phyloP scores from a whole-genome alignment of 495 filamentous ascomycete genomes.

The Rhizodiscina lignyota region DNA sequence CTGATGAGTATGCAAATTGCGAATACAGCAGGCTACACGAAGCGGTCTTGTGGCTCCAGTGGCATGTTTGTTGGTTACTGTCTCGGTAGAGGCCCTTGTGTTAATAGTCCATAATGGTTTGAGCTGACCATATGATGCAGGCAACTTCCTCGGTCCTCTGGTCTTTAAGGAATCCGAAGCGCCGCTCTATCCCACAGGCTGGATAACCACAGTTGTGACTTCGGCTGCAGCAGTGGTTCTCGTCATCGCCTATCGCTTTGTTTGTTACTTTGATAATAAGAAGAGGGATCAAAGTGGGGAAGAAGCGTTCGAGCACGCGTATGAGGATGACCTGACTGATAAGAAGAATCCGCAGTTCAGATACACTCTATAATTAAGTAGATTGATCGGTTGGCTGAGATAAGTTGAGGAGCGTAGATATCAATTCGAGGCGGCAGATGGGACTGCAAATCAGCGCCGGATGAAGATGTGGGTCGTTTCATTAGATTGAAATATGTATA shows the following conservation, averaged over 20 bases:
- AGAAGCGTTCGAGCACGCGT: conserved; percentile 27
- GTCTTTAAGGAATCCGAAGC: conserved; percentile 18
- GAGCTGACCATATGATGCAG: conserved; percentile 3
- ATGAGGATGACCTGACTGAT: conserved; percentile 29
- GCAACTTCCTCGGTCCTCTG: conserved; percentile 20
- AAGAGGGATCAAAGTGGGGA: conserved; percentile 14
- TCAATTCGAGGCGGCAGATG: too few species aligned
- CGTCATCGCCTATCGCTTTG: conserved; percentile 20
- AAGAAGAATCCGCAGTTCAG: conserved; percentile 27
- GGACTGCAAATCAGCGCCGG: too few species aligned
- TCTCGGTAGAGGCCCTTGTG: conserved; percentile 14
- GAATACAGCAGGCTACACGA: conserved; percentile 31
- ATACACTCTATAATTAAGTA: too few species aligned
- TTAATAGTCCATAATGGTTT: too few species aligned
- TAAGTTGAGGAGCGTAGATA: too few species aligned
- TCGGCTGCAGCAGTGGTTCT: conserved; percentile 15
- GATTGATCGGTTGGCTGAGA: too few species aligned
- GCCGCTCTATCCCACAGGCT: conserved; percentile 23
- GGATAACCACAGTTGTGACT: conserved; percentile 25
- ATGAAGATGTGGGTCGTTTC: too few species aligned
- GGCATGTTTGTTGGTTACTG: conserved; percentile 28
- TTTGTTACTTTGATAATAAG: conserved; percentile 20
- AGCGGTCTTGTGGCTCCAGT: conserved; percentile 21
- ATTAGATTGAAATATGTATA: too few species aligned
- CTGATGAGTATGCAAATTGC: conserved; percentile 28